Percentiles rank a stretch among this genome's conserved stretches.
phyloP scores from a whole-genome alignment of 768 basidiomycete species.

The Austroboletus festivus region DNA sequence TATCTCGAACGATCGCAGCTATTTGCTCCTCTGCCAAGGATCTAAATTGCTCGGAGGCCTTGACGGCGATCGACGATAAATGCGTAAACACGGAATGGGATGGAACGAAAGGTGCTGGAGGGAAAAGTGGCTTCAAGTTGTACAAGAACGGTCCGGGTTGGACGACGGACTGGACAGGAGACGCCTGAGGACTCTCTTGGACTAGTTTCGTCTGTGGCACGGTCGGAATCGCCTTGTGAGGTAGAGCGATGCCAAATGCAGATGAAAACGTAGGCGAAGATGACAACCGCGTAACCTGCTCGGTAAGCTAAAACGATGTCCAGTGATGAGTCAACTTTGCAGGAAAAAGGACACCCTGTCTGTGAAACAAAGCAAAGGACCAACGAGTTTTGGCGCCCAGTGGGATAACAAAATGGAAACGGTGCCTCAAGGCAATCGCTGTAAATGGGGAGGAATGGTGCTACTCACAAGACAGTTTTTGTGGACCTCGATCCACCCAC shows the following conservation, averaged over 20 bases:
- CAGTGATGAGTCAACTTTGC: conserved; percentile 9
- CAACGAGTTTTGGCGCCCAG: no score
- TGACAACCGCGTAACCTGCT: conserved; percentile 22
- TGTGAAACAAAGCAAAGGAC: conserved; percentile 11
- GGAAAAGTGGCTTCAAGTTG: conserved; percentile 58
- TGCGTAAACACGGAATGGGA: conserved; percentile 69
- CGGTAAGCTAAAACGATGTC: conserved; percentile 24
- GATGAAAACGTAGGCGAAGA: conserved; percentile 45
- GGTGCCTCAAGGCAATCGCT: no score
- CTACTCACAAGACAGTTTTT: conserved; percentile 63
- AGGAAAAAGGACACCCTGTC: conserved; percentile 7
- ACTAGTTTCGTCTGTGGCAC: conserved; percentile 27
- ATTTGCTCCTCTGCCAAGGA: conserved; percentile 58
- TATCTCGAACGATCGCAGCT: conserved; percentile 47
- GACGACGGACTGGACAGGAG: conserved; percentile 19
- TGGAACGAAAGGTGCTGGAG: conserved; percentile 74
- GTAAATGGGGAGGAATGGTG: no score
- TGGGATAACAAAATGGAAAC: conserved; percentile 4
- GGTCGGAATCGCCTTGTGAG: conserved; percentile 17
- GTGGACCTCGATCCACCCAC: conserved; percentile 73
- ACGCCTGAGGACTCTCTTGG: conserved; percentile 26
- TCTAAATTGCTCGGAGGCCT: conserved; percentile 53
- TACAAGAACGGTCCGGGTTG: conserved; percentile 43
- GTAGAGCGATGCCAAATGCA: conserved; percentile 46
- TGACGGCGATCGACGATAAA: conserved; percentile 54